A percentile compares a stretch with the other conserved stretches of the same genome.
Conservation (phyloP, 2,329 filamentous ascomycete genomes). For the Fusarium staphyleae region DNA sequence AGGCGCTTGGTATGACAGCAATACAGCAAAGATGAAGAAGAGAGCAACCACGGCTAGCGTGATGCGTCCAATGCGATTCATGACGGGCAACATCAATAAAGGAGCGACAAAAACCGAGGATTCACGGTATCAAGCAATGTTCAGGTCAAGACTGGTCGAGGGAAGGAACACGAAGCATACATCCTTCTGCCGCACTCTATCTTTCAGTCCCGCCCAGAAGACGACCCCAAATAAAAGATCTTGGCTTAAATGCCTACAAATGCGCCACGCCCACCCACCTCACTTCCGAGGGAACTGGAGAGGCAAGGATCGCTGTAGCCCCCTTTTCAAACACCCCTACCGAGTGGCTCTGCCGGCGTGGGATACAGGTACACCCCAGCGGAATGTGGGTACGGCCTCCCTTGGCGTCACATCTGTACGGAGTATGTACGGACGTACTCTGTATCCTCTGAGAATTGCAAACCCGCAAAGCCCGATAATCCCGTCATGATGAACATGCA, state of each 20-base stretch:
- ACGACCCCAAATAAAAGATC: too few species aligned
- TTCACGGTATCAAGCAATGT: conserved; percentile 12
- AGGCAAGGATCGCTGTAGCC: conserved; percentile 21
- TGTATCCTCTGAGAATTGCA: too few species aligned
- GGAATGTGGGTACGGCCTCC: neutral
- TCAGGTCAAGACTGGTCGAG: neutral
- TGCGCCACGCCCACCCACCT: neutral
- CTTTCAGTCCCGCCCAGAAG: too few species aligned
- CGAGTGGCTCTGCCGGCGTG: neutral
- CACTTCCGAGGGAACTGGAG: neutral
- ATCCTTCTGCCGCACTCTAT: neutral
- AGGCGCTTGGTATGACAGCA: conserved; percentile 31
- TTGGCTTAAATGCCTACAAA: too few species aligned
- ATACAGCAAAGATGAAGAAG: conserved; percentile 29
- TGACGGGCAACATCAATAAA: conserved; percentile 30
- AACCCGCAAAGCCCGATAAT: neutral
- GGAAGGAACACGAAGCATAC: conserved; percentile 6
- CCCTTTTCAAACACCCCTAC: neutral
- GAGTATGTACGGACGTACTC: too few species aligned
- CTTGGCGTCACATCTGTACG: neutral
- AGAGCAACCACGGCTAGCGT: conserved; percentile 37
- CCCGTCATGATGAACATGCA: too few species aligned
- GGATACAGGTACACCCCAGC: conserved; percentile 1
- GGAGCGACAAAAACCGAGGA: conserved; percentile 25
- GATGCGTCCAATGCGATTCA: conserved; percentile 36